Base-by-base conservation (phyloP, 805 yeast genomes). In the Metschnikowia colocasiae region DNA sequence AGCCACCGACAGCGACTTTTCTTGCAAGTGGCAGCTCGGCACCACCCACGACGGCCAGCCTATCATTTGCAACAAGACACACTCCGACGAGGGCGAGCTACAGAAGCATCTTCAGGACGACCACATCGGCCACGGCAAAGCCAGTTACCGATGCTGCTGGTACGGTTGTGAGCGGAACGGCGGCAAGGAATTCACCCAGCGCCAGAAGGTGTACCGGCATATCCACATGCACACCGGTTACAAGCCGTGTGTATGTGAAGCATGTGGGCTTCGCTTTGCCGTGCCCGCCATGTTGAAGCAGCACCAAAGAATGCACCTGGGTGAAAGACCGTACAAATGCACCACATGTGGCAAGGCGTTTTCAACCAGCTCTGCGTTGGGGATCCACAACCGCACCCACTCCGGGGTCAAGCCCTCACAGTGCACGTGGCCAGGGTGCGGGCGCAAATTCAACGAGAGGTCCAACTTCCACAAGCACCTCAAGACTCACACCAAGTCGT, bases 401-500 rank as follows among this genome's bases (percentile, higher is more conserved):
- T 86, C 96, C 0, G 97, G 97, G 1, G 92, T 85, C 50, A 88
- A 85, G 63, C 97, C 97, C 2, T 69, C 92, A 54, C 70, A 65
- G 29, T 92, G 98, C 65, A 83, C 82, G 52, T 78, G 79, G 66
- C 88, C 87, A 0, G 84, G 87, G 1, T 92, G 99, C 63, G 83
- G 81, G 15, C 90, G 87, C 63, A 66, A 87, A 45, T 92, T 92
- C 61, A 84, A 92, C 50, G 98, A 94, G 64, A 82, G 92, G 40
- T 85, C 95, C 15, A 94, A 92, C 63, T 71, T 92, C 56, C 83
- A 87, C 18, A 92, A 92, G 59, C 99, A 92, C 63, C 77, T 88
- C 82, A 85, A 79, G 59, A 85, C 82, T 1, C 99, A 92, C 63
- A 67, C 70, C 35, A 76, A 82, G 49, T 59, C 65, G 40, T 79